Conservation (phyloP, 352 stramenopile species). For the Thraustochytrium sp. region DNA sequence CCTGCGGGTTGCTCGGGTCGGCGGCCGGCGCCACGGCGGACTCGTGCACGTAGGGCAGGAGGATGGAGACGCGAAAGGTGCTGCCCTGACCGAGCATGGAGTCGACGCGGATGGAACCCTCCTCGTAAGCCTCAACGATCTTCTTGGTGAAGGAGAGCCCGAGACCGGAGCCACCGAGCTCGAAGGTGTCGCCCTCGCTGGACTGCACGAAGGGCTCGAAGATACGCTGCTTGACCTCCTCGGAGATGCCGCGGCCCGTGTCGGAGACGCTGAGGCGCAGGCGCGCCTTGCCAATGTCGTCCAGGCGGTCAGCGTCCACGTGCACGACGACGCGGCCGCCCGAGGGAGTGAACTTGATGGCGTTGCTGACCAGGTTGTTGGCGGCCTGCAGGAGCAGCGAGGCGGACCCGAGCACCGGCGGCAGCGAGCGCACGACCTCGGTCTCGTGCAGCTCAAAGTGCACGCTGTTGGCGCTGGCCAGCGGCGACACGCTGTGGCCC, state of each 20-base stretch:
- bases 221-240: neutral
- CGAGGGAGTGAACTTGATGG: neutral
- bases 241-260: neutral
- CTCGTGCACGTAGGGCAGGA: neutral
- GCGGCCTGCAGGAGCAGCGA: neutral
- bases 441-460: neutral
- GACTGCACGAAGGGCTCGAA: conserved; percentile 13
- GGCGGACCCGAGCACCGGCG: neutral
- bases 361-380: conserved; percentile 11
- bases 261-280: neutral
- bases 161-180: neutral
- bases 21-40: neutral
- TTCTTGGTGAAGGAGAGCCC: conserved; percentile 1
- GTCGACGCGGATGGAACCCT: neutral
- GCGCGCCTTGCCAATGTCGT: neutral
- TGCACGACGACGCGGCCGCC: neutral
- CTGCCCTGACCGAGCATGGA: neutral
- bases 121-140: neutral
- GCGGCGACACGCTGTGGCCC: neutral
- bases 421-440: neutral
- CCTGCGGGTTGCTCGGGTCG: neutral
- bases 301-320: neutral
- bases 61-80: neutral
- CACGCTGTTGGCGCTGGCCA: neutral
- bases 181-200: neutral